These are phyloP conservation scores for Metarhizium sp. DNA, from an alignment of 2,329 filamentous ascomycete genomes.

Conservation along the genomic window DNA sequence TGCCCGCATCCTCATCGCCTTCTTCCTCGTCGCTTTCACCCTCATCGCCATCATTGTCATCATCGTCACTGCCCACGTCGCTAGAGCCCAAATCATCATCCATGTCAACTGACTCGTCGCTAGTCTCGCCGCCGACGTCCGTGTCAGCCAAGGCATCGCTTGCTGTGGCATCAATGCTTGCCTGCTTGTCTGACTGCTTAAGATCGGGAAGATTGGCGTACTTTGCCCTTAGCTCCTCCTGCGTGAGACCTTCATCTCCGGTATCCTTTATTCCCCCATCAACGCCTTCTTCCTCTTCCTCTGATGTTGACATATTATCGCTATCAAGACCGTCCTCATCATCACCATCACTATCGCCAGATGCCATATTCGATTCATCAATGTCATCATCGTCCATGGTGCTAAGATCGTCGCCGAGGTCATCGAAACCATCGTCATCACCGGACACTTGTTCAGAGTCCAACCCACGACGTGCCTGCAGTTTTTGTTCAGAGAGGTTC, in stretches of 20 bases:
- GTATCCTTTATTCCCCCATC: conserved; percentile 42
- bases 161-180: conserved; percentile 9
- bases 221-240: conserved; percentile 59
- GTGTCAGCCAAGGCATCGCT: conserved; percentile 17
- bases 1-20: conserved; percentile 27
- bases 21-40: conserved; percentile 31
- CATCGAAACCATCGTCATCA: conserved; percentile 36
- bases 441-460: conserved; percentile 43
- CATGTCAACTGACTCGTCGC: conserved; percentile 60
- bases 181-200: conserved; percentile 13
- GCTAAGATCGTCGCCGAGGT: conserved; percentile 37
- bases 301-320: conserved; percentile 51
- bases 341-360: conserved; percentile 23
- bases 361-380: conserved; percentile 24
- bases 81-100: conserved; percentile 55
- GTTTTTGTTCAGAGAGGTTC: conserved; percentile 59
- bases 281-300: conserved; percentile 54
- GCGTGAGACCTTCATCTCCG: conserved; percentile 56
- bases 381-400: conserved; percentile 21
- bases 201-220: conserved; percentile 55
- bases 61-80: conserved; percentile 35
- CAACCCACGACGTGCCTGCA: conserved; percentile 49
- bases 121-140: conserved; percentile 35
- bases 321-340: conserved; percentile 31
- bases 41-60: conserved; percentile 23